These are phyloP conservation scores for Talaromyces sp. DNA, from an alignment of 2,329 filamentous ascomycete species.

Conservation along the genomic window DNA sequence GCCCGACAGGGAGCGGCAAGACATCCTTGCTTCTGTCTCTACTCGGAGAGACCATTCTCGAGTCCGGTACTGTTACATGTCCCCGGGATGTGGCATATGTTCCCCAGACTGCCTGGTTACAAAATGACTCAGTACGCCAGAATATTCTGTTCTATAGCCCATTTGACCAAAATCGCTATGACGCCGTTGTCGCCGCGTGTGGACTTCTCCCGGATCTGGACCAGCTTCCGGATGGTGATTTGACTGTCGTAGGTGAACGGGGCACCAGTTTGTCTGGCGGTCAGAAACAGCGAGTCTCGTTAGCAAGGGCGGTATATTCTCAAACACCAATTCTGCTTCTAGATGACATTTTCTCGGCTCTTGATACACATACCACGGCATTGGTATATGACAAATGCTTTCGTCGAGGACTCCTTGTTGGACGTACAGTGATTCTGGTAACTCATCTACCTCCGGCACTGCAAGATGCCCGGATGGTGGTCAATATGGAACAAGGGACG, in stretches of 20 bases:
- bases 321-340: slow-evolving; percentile 75
- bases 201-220: slow-evolving; percentile 53
- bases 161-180: slow-evolving; percentile 53
- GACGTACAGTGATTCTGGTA: slow-evolving; percentile 53
- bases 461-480: slow-evolving; percentile 17
- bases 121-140: slow-evolving; percentile 60
- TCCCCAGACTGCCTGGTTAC: slow-evolving; percentile 60
- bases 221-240: slow-evolving; percentile 53
- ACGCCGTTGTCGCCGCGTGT: slow-evolving; percentile 57
- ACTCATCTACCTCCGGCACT: slow-evolving; percentile 39
- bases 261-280: slow-evolving; percentile 74
- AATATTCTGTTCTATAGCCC: slow-evolving; percentile 59
- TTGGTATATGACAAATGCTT: slow-evolving; percentile 55
- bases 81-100: slow-evolving; percentile 54
- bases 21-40: slow-evolving; percentile 45
- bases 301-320: slow-evolving; percentile 72
- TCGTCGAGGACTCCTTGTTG: slow-evolving; percentile 50
- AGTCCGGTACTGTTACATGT: slow-evolving; percentile 23
- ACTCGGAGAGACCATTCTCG: slow-evolving; percentile 21
- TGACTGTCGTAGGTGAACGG: slow-evolving; percentile 64
- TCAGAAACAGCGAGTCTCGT: slow-evolving; percentile 72
- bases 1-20: slow-evolving; percentile 54
- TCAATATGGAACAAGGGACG: slow-evolving; percentile 16
- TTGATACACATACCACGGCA: slow-evolving; percentile 65
- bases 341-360: slow-evolving; percentile 80